Evolutionary conservation across 495 filamentous ascomycete genomes (phyloP).

Genomic region (Usnea hakonensis): DNA sequence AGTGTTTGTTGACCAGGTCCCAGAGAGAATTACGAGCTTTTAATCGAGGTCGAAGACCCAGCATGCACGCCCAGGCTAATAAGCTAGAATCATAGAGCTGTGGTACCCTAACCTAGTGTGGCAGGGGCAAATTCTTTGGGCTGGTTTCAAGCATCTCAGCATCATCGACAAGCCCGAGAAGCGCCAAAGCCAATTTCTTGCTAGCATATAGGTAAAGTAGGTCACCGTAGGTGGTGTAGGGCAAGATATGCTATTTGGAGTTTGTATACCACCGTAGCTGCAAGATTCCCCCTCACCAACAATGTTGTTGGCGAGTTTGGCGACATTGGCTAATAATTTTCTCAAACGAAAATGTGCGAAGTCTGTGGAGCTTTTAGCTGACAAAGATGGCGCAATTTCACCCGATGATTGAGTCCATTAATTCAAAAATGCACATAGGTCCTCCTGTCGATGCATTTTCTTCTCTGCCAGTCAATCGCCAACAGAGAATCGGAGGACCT

Average conservation of each 20-base stretch:
- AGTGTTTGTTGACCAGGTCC: constrained; percentile 51
- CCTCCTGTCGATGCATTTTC: not conserved
- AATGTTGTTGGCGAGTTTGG: constrained; percentile 1
- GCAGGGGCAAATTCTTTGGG: not conserved
- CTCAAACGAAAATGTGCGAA: not conserved
- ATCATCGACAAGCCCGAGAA: constrained; percentile 10
- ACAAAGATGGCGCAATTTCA: not conserved
- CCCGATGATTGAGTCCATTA: not conserved
- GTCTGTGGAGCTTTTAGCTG: not conserved
- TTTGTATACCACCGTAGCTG: constrained; percentile 6
- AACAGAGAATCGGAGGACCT: not conserved
- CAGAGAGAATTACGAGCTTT: constrained; percentile 65
- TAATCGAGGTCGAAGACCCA: constrained; percentile 56
- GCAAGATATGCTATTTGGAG: not conserved
- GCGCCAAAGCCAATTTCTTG: too few relatives aligned
- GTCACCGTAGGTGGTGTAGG: too few relatives aligned
- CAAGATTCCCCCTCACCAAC: not conserved
- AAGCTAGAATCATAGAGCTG: constrained; percentile 2
- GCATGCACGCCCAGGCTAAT: constrained; percentile 34
- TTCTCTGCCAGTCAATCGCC: not conserved
- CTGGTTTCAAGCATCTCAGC: constrained; percentile 11
- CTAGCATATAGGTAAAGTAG: too few relatives aligned
- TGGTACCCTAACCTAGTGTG: constrained; percentile 5
- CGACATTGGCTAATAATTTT: not conserved
- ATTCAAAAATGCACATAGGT: not conserved